phyloP scores from a whole-genome alignment of 1,284 basidiomycete genomes.

The Cronartium quercuum region DNA sequence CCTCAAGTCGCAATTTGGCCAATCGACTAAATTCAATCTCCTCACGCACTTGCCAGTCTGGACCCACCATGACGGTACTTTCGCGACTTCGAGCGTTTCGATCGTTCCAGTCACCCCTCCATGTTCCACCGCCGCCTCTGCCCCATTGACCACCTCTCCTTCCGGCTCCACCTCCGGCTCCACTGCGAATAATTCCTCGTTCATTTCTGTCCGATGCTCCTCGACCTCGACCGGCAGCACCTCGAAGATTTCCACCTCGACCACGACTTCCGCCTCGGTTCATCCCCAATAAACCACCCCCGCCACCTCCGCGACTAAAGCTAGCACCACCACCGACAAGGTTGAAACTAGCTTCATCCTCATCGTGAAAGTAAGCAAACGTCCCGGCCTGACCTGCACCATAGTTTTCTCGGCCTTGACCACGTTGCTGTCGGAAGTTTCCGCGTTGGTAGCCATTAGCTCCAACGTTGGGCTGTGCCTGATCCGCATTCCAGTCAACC shows the following conservation, averaged over 20 bases:
- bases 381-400: slow-evolving; percentile 57
- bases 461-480: slow-evolving; percentile 50
- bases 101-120: slow-evolving; percentile 77
- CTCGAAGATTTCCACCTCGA: slow-evolving; percentile 38
- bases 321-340: slow-evolving; percentile 72
- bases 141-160: slow-evolving; percentile 51
- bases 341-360: slow-evolving; percentile 96
- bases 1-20: slow-evolving; percentile 81
- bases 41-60: slow-evolving; percentile 88
- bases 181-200: slow-evolving; percentile 5
- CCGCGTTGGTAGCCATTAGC: slow-evolving; percentile 56
- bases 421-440: slow-evolving; percentile 56
- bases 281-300: neutral
- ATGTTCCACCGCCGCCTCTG: slow-evolving; percentile 55
- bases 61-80: slow-evolving; percentile 84
- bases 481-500: slow-evolving; percentile 79
- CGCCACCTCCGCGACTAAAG: neutral
- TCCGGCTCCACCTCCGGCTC: slow-evolving; percentile 47
- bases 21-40: slow-evolving; percentile 96
- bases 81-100: slow-evolving; percentile 94
- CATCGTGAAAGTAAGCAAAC: slow-evolving; percentile 91
- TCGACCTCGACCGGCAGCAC: slow-evolving; percentile 49
- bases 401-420: slow-evolving; percentile 50
- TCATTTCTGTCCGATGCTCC: slow-evolving; percentile 42
- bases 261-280: slow-evolving; percentile 49